phyloP scores from a whole-genome alignment of 495 filamentous ascomycete species.

The Cudoniella acicularis region DNA sequence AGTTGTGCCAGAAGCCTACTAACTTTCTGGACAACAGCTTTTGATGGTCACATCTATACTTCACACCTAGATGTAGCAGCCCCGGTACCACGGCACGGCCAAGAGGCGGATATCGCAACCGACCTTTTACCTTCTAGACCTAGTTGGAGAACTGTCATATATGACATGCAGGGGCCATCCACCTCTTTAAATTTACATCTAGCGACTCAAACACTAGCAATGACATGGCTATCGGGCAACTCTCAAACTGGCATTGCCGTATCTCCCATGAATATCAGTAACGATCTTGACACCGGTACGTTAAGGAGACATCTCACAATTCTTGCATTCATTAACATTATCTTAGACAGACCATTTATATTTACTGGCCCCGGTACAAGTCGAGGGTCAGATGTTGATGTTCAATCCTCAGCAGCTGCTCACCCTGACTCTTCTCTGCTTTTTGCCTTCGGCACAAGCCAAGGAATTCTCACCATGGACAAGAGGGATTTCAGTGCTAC shows the following conservation, averaged over 20 bases:
- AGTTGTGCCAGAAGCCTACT: too few species aligned
- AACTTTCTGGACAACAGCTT: background rate
- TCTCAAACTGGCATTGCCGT: conserved; percentile 3
- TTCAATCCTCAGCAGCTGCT: conserved; percentile 16
- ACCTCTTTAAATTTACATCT: conserved; percentile 12
- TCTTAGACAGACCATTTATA: background rate
- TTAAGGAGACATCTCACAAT: too few species aligned
- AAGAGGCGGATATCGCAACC: too few species aligned
- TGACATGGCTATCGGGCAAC: conserved; percentile 16
- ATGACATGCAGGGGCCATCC: conserved; percentile 5
- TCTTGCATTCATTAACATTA: background rate
- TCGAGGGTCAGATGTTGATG: conserved; percentile 4
- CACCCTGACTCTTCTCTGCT: conserved; percentile 8
- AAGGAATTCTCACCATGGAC: conserved; percentile 16
- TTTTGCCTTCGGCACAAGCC: conserved; percentile 21
- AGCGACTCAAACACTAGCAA: background rate
- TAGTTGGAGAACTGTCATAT: too few species aligned
- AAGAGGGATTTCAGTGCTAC: conserved; percentile 4
- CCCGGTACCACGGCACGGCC: too few species aligned
- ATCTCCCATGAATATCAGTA: too few species aligned
- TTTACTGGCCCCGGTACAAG: background rate
- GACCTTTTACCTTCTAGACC: too few species aligned
- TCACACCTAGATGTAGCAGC: too few species aligned
- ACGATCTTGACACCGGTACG: too few species aligned
- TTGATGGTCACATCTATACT: too few species aligned